Percentiles rank a stretch among this genome's conserved stretches.
Conservation (phyloP, 2,329 filamentous ascomycete species). For the Microsporum canis region DNA sequence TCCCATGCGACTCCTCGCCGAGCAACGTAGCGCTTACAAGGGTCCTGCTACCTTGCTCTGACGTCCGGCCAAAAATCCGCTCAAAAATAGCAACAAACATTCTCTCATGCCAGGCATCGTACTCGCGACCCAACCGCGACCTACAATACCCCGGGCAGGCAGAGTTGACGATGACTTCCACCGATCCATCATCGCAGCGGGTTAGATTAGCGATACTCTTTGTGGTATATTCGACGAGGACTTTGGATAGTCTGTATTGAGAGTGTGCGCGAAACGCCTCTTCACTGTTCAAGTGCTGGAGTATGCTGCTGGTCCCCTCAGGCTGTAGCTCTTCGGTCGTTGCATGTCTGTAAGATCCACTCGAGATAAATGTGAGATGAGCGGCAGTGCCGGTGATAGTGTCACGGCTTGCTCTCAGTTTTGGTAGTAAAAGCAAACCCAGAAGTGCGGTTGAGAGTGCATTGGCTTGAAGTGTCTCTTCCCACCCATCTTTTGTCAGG, state of each 20-base stretch:
- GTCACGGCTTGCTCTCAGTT: conserved; percentile 30
- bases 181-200: conserved; percentile 24
- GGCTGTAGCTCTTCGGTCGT: conserved; percentile 20
- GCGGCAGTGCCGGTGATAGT: conserved; percentile 19
- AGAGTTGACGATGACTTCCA: conserved; percentile 35
- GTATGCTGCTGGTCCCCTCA: conserved; percentile 16
- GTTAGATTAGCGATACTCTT: conserved; percentile 27
- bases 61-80: conserved; percentile 31
- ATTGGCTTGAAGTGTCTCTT: conserved; percentile 48
- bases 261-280: conserved; percentile 22
- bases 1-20: conserved; percentile 34
- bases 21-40: conserved; percentile 33
- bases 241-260: conserved; percentile 35
- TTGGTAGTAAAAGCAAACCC: conserved; percentile 42
- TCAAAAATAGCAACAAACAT: conserved; percentile 27
- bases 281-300: conserved; percentile 27
- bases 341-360: conserved; percentile 29
- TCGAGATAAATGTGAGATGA: conserved; percentile 38
- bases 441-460: conserved; percentile 46
- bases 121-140: conserved; percentile 34
- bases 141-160: conserved; percentile 36
- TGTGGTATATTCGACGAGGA: conserved; percentile 33
- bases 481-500: conserved; percentile 36
- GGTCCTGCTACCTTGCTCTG: conserved; percentile 36
- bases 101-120: conserved; percentile 26